Evolutionary conservation across 768 basidiomycete genomes (phyloP), one percentile per base, ranked within the genome.

Genomic region (Leccinellum albellum): DNA sequence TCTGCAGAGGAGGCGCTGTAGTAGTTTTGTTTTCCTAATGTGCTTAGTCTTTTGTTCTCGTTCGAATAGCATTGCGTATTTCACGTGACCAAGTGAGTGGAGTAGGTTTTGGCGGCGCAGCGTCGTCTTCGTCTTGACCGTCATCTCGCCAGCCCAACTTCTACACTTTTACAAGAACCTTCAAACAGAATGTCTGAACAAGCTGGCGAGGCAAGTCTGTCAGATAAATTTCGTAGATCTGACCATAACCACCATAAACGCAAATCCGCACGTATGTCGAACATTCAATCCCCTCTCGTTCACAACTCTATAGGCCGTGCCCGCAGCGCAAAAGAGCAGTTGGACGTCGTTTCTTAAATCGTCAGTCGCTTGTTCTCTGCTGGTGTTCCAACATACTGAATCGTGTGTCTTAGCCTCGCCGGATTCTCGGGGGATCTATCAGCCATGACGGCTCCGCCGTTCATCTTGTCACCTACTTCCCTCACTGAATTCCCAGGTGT

Each of bases 321-420:
- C 93, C 40, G 81, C 81, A 59, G 79, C 88, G 49, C 94, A 96
- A 74, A 85, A 91, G 65, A 76, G 87, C 66, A 90, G 87, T 74
- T 97, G 94, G 94, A 81, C 88, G 0, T 85, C 86, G 3, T 96
- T 97, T 74, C 78, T 97, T 69, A 97, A 96, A 81, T 85, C 88
- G 91, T 93, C 65, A 52, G 87, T 79, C 47, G 33, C 53, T 3
- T 21, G 9, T 55, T n/a, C 10, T 54, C 20, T 51, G 12, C 47
- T n/a, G 45, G 14, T 31, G 12, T 26, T 58, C 8, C 33, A 32
- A n/a, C 20, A 28, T 50, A 9, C 60, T 61, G 26, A 61, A 53
- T 3, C 9, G 4, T 20, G 51, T 24, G 35, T 51, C 58, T 46
- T 65, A 91, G 90, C 59, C 86, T 96, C 64, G 87, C 92, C 31